These are phyloP conservation scores for Drechslerella coelobrocha DNA, from an alignment of 2,329 filamentous ascomycete genomes.

Conservation along the genomic window DNA sequence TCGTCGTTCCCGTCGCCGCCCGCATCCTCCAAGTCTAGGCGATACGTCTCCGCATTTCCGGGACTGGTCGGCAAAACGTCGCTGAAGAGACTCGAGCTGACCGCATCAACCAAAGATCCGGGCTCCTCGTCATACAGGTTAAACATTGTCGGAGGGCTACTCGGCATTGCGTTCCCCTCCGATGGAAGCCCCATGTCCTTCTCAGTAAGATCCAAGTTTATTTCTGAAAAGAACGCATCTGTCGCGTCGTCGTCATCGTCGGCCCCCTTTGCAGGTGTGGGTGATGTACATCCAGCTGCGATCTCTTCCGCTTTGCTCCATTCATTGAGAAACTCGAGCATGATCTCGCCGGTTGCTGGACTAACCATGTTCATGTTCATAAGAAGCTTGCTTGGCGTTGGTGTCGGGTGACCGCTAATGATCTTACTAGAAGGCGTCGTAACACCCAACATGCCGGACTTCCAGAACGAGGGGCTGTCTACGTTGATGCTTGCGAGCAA, in stretches of 20 bases:
- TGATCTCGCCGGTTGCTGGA: constrained; percentile 46
- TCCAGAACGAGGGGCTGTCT: constrained; percentile 47
- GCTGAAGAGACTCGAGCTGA: constrained; percentile 46
- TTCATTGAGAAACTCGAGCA: constrained; percentile 42
- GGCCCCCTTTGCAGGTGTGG: constrained; percentile 54
- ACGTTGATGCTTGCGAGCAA: constrained; percentile 49
- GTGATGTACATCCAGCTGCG: constrained; percentile 53
- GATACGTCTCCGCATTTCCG: constrained; percentile 31
- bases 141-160: constrained; percentile 60
- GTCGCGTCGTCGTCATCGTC: constrained; percentile 57
- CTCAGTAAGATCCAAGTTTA: constrained; percentile 53
- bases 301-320: constrained; percentile 52
- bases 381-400: constrained; percentile 40
- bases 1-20: constrained; percentile 4
- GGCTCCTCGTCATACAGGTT: constrained; percentile 56
- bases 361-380: constrained; percentile 32
- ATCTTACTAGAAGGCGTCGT: constrained; percentile 44
- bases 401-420: constrained; percentile 37
- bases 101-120: constrained; percentile 41
- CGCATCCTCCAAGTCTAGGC: constrained; percentile 15
- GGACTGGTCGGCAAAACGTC: constrained; percentile 46
- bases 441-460: constrained; percentile 41
- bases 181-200: constrained; percentile 47
- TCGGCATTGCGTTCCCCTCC: constrained; percentile 59
- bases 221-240: constrained; percentile 65